These are phyloP conservation scores for Acanthamoeba castellanii DNA, from an alignment of 208 protist genomes.

Conservation along the genomic window DNA sequence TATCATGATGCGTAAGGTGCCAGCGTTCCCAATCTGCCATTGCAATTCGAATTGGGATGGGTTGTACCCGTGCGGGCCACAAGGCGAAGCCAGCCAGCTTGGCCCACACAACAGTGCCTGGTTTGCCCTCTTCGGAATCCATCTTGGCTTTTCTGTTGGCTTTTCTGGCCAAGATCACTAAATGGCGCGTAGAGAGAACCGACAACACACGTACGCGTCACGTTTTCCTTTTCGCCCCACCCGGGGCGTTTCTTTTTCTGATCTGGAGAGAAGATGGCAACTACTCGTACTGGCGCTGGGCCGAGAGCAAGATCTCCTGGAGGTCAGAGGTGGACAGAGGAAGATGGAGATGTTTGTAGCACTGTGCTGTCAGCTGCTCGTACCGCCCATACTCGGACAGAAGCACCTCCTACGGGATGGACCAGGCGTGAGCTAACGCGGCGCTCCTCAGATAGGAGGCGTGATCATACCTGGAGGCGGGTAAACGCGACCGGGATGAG, in stretches of 20 bases:
- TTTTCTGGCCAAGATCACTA: too few relatives aligned
- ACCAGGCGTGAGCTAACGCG: background rate
- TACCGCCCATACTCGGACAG: slow-evolving; percentile 6
- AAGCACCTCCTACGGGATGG: background rate
- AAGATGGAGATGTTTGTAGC: background rate
- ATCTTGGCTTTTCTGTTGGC: too few relatives aligned
- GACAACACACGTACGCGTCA: too few relatives aligned
- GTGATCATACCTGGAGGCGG: background rate
- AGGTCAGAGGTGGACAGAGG: slow-evolving; percentile 21
- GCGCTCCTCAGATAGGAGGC: too few relatives aligned
- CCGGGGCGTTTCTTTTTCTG: too few relatives aligned
- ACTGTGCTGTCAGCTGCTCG: slow-evolving; percentile 23
- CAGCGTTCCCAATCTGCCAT: background rate
- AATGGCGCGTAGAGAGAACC: too few relatives aligned
- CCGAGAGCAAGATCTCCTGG: background rate
- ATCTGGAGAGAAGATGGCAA: too few relatives aligned
- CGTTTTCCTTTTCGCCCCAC: too few relatives aligned
- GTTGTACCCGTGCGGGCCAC: background rate
- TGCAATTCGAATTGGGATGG: too few relatives aligned
- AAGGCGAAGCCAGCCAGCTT: background rate
- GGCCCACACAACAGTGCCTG: background rate
- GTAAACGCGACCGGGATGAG: background rate
- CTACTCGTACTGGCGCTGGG: background rate
- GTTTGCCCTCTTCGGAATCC: too few relatives aligned
- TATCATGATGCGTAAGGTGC: background rate